These are phyloP conservation scores for Protomyces inouyei DNA, from an alignment of 1,139 yeast genomes.

Conservation along the genomic window DNA sequence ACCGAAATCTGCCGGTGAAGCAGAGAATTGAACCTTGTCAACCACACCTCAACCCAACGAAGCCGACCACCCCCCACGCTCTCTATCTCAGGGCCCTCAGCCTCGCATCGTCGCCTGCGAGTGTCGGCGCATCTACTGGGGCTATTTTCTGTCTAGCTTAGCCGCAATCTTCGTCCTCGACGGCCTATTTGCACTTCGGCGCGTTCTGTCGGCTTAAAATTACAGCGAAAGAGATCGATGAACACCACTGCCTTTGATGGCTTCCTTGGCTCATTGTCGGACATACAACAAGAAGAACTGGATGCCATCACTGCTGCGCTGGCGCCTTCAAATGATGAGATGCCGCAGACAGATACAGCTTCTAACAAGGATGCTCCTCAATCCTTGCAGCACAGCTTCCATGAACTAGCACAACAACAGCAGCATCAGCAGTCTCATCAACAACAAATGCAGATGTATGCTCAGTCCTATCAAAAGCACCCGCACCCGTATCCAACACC, in stretches of 20 bases:
- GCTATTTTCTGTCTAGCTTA: no score
- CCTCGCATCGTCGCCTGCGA: no score
- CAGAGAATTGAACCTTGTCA: no score
- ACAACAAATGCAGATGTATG: background rate
- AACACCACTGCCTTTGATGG: background rate
- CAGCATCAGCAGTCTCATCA: background rate
- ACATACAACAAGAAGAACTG: background rate
- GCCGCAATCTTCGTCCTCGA: no score
- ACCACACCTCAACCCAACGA: no score
- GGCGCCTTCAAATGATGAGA: background rate
- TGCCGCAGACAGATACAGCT: background rate
- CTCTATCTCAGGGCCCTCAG: no score
- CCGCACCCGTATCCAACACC: constrained; percentile 19
- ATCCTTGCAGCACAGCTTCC: background rate
- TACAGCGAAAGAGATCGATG: background rate
- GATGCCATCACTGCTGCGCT: background rate
- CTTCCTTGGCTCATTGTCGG: background rate
- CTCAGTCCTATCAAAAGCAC: background rate
- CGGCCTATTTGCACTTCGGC: no score
- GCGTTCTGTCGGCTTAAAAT: no score
- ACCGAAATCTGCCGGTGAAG: no score
- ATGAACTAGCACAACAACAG: background rate
- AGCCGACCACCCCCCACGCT: no score
- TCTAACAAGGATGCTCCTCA: background rate
- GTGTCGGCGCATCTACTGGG: no score